A percentile compares a stretch with the other conserved stretches of the same genome.
These are phyloP conservation scores for Basipetospora chlamydospora DNA, from an alignment of 2,329 filamentous ascomycete genomes.

Conservation along the genomic window DNA sequence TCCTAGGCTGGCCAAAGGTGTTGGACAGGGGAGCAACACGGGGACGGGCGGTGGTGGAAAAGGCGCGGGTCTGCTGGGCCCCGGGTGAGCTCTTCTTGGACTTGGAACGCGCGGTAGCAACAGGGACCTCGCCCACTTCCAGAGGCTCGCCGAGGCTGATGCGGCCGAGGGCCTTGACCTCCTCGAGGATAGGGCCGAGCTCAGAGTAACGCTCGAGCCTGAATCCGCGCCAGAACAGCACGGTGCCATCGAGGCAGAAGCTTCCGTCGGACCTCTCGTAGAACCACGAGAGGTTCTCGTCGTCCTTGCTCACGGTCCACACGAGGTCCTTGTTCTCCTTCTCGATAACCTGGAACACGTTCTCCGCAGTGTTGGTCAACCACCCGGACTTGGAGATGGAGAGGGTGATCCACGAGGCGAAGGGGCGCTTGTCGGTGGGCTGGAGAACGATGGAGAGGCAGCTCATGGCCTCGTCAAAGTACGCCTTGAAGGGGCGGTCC, in stretches of 20 bases:
- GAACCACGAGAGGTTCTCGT: slow-evolving; percentile 97
- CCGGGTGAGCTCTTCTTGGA: slow-evolving; percentile 29
- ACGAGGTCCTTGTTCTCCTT: slow-evolving; percentile 83
- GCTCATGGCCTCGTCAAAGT: slow-evolving; percentile 89
- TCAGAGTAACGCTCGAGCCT: slow-evolving; percentile 71
- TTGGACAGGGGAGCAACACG: background rate
- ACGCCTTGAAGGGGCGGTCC: slow-evolving; percentile 72
- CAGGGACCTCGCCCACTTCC: background rate
- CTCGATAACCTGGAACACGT: slow-evolving; percentile 85
- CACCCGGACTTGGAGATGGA: slow-evolving; percentile 90
- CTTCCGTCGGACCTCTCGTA: slow-evolving; percentile 94
- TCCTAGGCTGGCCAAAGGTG: slow-evolving; percentile 9
- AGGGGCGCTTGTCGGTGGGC: slow-evolving; percentile 45
- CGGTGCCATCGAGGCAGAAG: slow-evolving; percentile 69
- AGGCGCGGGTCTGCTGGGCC: slow-evolving; percentile 31
- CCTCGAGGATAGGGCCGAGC: slow-evolving; percentile 68
- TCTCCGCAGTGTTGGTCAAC: slow-evolving; percentile 89
- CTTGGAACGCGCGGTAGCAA: slow-evolving; percentile 25
- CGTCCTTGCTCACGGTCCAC: slow-evolving; percentile 93
- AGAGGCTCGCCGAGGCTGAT: slow-evolving; percentile 82
- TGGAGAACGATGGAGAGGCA: slow-evolving; percentile 81
- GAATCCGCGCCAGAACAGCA: slow-evolving; percentile 75
- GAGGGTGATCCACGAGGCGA: slow-evolving; percentile 78
- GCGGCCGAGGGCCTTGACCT: slow-evolving; percentile 70
- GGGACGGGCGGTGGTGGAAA: slow-evolving; percentile 42